phyloP scores from a whole-genome alignment of 2,329 filamentous ascomycete species.

The Microdochium bolleyi region DNA sequence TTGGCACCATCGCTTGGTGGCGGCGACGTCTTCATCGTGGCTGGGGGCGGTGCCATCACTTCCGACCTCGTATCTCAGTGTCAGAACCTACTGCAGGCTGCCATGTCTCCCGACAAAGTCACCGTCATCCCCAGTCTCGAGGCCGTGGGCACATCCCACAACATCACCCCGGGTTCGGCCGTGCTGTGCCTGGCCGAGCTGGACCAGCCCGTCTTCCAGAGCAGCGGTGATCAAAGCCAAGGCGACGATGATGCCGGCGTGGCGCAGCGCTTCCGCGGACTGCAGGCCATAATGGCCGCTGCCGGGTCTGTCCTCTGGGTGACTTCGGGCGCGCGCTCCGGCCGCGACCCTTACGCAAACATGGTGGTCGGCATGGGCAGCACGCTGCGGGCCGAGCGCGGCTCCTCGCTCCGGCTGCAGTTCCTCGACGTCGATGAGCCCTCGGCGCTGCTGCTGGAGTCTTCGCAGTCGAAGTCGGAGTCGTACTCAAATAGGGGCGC shows the following conservation, averaged over 20 bases:
- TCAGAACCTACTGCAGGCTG: neutral
- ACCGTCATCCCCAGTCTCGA: neutral
- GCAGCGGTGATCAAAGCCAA: neutral
- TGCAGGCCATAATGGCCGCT: conserved; percentile 1
- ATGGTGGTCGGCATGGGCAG: conserved; percentile 1
- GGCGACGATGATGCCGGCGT: neutral
- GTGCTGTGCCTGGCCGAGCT: conserved; percentile 4
- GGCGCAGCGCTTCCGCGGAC: neutral
- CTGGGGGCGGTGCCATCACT: neutral
- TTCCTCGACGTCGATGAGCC: conserved; percentile 3
- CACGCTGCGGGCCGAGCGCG: conserved; percentile 1
- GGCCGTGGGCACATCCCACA: neutral
- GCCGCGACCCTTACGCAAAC: conserved; percentile 1
- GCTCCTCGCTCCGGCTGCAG: conserved; percentile 1
- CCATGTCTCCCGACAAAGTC: neutral
- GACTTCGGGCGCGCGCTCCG: conserved; percentile 2
- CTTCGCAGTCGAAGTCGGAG: neutral
- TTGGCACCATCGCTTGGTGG: neutral
- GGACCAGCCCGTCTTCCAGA: conserved; percentile 1
- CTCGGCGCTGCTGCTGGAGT: neutral
- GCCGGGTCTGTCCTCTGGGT: conserved; percentile 2
- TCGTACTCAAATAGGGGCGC: neutral
- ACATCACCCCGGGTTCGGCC: neutral
- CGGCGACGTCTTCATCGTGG: neutral
- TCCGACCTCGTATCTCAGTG: neutral